Evolutionary conservation across 148 eudicot genomes (phyloP).

Genomic region (Chenopodium berlandieri): DNA sequence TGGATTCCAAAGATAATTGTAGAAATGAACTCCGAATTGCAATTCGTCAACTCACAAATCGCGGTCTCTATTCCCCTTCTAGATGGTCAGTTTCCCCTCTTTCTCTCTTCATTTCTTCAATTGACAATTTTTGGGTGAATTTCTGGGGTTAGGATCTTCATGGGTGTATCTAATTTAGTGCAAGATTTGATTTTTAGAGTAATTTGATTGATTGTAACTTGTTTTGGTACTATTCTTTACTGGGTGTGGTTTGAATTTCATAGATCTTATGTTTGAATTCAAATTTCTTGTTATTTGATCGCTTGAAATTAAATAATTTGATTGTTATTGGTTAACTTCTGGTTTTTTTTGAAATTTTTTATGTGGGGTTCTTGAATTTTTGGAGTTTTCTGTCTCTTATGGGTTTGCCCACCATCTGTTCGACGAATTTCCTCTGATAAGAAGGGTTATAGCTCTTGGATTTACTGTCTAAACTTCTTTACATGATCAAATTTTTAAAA

Average conservation of each 20-base stretch:
- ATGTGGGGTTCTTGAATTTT: neutral
- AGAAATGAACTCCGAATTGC: slow-evolving; percentile 84
- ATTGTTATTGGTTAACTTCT: neutral
- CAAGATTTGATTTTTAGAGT: slow-evolving; percentile 13
- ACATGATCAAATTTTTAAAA: neutral
- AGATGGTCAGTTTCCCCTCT: slow-evolving; percentile 57
- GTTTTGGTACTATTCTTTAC: neutral
- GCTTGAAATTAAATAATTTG: neutral
- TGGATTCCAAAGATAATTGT: slow-evolving; percentile 82
- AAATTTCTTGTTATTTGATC: neutral
- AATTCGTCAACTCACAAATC: slow-evolving; percentile 82
- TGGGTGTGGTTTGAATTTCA: slow-evolving; percentile 3
- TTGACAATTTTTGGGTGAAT: neutral
- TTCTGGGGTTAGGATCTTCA: neutral
- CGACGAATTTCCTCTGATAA: slow-evolving; percentile 18
- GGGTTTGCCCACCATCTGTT: slow-evolving; percentile 32
- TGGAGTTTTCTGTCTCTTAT: neutral
- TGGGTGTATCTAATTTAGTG: neutral
- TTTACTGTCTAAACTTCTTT: neutral
- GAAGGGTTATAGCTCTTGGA: neutral
- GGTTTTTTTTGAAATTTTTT: neutral
- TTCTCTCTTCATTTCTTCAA: neutral
- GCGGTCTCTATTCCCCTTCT: slow-evolving; percentile 87
- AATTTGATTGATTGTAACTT: neutral
- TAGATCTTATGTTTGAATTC: slow-evolving; percentile 17